Conservation (phyloP, 257 asterid genomes). For the Nicotiana tomentosiformis region DNA sequence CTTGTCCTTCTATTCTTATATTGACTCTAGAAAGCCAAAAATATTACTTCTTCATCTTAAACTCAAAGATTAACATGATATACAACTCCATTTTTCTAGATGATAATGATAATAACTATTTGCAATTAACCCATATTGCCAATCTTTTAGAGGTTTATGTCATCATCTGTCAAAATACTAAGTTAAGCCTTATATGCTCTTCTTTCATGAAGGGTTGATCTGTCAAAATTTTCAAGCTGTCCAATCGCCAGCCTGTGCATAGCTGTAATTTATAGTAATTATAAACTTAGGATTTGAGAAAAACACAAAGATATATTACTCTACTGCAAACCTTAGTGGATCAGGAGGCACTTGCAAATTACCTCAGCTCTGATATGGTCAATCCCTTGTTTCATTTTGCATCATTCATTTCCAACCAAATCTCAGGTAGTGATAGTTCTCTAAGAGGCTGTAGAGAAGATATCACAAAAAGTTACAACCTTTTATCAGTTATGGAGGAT, state of each 20-base stretch:
- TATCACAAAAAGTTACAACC: not conserved
- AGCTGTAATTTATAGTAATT: not conserved
- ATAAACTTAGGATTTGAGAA: not conserved
- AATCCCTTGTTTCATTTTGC: not conserved
- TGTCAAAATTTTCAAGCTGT: not conserved
- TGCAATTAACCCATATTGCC: not conserved
- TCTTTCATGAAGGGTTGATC: not conserved
- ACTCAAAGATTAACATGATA: not conserved
- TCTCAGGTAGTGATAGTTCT: not conserved
- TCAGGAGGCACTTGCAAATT: not conserved
- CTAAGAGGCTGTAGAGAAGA: not conserved
- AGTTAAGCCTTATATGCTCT: not conserved
- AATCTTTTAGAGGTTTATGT: not conserved
- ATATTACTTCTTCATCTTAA: not conserved
- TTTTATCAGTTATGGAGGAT: not conserved
- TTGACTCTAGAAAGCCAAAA: not conserved
- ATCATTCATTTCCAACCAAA: not conserved
- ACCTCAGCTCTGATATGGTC: slow-evolving; percentile 8
- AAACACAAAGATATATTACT: not conserved
- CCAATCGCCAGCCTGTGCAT: not conserved
- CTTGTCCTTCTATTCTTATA: not conserved
- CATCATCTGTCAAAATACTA: not conserved
- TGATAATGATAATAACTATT: not conserved
- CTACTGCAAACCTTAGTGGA: not conserved
- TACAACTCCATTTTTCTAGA: not conserved